Percentiles rank a stretch among this genome's conserved stretches.
phyloP scores from a whole-genome alignment of 1,139 yeast species.

The Diutina sp. region DNA sequence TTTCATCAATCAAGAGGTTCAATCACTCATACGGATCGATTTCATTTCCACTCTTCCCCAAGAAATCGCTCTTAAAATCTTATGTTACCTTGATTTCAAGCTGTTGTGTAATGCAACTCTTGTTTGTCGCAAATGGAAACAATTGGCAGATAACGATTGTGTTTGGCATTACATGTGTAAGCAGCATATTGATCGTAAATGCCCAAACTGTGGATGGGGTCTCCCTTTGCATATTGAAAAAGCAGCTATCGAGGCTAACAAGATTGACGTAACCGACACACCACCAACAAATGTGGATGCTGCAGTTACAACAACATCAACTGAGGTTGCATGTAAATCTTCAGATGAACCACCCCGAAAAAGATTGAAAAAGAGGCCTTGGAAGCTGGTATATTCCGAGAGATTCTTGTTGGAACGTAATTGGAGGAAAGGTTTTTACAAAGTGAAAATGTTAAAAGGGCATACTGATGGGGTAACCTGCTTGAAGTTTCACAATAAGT shows the following conservation, averaged over 20 bases:
- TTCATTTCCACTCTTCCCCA: constrained; percentile 76
- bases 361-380: constrained; percentile 43
- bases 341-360: background rate
- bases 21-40: constrained; percentile 73
- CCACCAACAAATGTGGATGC: background rate
- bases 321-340: background rate
- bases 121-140: constrained; percentile 78
- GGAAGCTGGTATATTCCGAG: constrained; percentile 93
- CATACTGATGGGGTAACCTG: constrained; percentile 82
- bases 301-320: background rate
- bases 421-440: constrained; percentile 80
- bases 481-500: constrained; percentile 68
- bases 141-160: constrained; percentile 85
- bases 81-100: constrained; percentile 82
- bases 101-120: constrained; percentile 90
- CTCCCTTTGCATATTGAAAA: constrained; percentile 42
- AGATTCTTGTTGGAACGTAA: constrained; percentile 82
- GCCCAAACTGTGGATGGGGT: constrained; percentile 99
- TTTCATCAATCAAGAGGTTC: constrained; percentile 67
- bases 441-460: constrained; percentile 57
- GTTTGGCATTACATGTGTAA: constrained; percentile 99
- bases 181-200: constrained; percentile 92
- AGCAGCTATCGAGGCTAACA: background rate
- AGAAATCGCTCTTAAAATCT: constrained; percentile 71
- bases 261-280: background rate